Base-by-base conservation (phyloP, 1,139 yeast genomes). In the Geotrichum klebahnii region DNA sequence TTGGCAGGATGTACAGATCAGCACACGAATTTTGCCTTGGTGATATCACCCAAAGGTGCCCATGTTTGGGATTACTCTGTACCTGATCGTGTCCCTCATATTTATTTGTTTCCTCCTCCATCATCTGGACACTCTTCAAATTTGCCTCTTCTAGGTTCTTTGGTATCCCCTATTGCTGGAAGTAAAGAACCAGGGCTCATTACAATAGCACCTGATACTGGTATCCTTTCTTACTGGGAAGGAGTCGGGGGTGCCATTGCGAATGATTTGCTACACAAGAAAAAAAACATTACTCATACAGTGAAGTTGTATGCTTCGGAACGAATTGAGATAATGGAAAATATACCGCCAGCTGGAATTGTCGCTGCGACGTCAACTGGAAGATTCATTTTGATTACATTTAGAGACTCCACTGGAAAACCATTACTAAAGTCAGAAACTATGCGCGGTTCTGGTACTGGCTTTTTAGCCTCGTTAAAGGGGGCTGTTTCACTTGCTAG, bases 301-400 rank as follows among this genome's bases (percentile, higher is more conserved):
- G 62, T 74, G 24, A 69, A 67, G 43, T 60, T 76, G 3, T 68
- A 70, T 41, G 56, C 65, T 48, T 61, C 66, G 55, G 60, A 72
- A 59, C 59, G 57, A 45, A 72, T 87, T 23, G 78, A 81, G 1
- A 63, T 74, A 40, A 77, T 83, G 1, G 78, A 80, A 54, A 79
- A 78, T 55, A 75, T 82, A 14, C 90, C 84, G 57, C 92, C 94
- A 0, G 81, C 85, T 2, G 95, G 96, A 1, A 69, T 88, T 5
- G 72, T 83, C 1, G 65, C 85, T 9, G 78, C 89, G 4, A 87
- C 96, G 0, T 79, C 88, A 4, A 73, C 78, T 59, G 88, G 87
- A 35, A 71, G 94, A 54, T 78, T 84, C 44, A 65, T 84, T 10
- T 71, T 85, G 46, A 64, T 87, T 3, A 73, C 84, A 0, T 71